Conservation (phyloP, 179 eudicot species). For the Drosera spatulata region DNA sequence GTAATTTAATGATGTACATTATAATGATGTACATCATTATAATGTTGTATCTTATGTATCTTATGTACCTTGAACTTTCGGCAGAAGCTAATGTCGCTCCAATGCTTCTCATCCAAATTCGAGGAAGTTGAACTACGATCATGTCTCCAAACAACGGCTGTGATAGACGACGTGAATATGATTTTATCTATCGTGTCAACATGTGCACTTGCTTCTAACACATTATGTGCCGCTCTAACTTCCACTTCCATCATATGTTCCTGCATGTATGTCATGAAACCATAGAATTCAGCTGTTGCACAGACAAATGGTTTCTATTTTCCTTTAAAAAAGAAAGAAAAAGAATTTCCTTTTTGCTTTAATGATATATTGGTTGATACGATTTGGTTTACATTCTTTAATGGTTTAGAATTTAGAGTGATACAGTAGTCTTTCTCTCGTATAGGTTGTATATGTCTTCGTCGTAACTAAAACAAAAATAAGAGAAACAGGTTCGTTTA, state of each 20-base stretch:
- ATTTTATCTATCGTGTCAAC: constrained; percentile 41
- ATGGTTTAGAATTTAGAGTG: background rate
- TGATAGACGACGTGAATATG: constrained; percentile 43
- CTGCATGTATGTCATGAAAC: constrained; percentile 10
- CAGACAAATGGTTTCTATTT: background rate
- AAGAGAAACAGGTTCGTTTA: no score
- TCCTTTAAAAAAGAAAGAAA: background rate
- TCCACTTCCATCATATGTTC: constrained; percentile 44
- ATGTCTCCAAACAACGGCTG: constrained; percentile 43
- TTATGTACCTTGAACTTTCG: constrained; percentile 35
- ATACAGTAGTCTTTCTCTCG: no score
- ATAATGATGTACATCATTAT: no score
- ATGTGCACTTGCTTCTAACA: constrained; percentile 54
- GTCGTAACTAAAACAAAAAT: no score
- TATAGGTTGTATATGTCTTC: no score
- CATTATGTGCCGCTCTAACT: constrained; percentile 55
- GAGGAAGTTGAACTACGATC: constrained; percentile 19
- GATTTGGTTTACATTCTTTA: background rate
- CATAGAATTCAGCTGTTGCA: background rate
- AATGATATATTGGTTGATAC: no score
- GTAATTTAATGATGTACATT: no score
- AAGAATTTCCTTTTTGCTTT: background rate
- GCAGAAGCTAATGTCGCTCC: constrained; percentile 49
- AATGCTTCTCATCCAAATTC: constrained; percentile 33
- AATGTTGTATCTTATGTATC: no score